Evolutionary conservation across 345 rosid genomes (phyloP).

Genomic region (Eucalyptus erythrocorys): DNA sequence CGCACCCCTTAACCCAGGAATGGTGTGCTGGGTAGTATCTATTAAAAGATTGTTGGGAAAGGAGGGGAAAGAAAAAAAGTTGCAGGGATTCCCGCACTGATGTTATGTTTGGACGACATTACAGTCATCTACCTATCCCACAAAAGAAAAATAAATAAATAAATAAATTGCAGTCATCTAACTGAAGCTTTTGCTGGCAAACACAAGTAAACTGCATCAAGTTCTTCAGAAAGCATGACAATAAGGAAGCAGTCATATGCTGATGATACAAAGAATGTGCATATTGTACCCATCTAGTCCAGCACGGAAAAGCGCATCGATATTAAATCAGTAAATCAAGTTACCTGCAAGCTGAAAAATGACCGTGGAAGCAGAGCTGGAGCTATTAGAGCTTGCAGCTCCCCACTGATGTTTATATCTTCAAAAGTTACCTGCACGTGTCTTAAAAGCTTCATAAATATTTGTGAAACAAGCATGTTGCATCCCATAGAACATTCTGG

Average conservation of each 20-base stretch:
- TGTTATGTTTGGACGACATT: not conserved
- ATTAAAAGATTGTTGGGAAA: not conserved
- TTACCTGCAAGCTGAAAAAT: constrained; percentile 69
- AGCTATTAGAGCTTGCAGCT: constrained; percentile 70
- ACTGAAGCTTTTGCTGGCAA: not conserved
- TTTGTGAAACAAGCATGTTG: not conserved
- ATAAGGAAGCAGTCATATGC: not conserved
- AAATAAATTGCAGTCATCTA: not conserved
- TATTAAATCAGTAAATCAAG: not conserved
- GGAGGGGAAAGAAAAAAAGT: not conserved
- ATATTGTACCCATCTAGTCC: not conserved
- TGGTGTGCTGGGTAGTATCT: not conserved
- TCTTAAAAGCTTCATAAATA: not conserved
- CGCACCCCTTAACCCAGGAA: not conserved
- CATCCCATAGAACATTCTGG: not conserved
- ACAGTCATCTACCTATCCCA: not conserved
- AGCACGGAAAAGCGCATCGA: not conserved
- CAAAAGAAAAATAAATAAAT: not conserved
- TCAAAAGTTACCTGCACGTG: constrained; percentile 57
- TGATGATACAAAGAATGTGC: not conserved
- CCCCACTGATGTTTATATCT: constrained; percentile 64
- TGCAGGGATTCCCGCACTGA: not conserved
- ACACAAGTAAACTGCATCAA: not conserved
- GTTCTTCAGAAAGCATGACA: not conserved
- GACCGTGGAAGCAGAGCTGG: constrained; percentile 85